Conservation (phyloP, 768 basidiomycete genomes). For the Leucosporidium yakuticum region DNA sequence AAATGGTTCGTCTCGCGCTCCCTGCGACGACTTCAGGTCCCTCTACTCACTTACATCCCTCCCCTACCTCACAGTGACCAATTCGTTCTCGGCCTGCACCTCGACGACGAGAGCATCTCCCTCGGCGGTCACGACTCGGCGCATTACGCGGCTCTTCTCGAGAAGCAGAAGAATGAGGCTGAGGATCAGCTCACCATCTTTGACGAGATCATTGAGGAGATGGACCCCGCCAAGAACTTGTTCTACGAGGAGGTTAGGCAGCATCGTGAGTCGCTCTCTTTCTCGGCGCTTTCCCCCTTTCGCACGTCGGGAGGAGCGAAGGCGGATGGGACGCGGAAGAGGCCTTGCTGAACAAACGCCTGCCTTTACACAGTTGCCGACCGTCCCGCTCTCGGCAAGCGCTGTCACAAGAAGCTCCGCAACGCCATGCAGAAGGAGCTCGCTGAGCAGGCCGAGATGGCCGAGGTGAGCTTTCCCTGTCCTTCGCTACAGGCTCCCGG, state of each 20-base stretch:
- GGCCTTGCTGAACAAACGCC: too few species aligned
- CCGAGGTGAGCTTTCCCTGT: background rate
- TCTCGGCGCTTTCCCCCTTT: too few species aligned
- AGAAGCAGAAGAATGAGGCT: background rate
- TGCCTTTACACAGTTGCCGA: background rate
- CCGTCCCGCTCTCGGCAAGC: background rate
- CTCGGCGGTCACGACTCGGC: background rate
- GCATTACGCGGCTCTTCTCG: background rate
- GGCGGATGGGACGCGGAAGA: too few species aligned
- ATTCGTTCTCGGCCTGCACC: background rate
- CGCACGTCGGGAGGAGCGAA: too few species aligned
- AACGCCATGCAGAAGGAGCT: background rate
- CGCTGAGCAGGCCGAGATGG: slow-evolving; percentile 2
- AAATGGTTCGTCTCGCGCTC: background rate
- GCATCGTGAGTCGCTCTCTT: slow-evolving; percentile 1
- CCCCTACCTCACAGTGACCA: background rate
- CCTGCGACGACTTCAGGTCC: too few species aligned
- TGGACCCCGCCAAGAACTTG: background rate
- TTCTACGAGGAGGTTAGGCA: slow-evolving; percentile 2
- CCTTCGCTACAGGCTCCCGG: background rate
- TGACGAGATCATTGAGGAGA: background rate
- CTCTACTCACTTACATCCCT: too few species aligned
- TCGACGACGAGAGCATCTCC: background rate
- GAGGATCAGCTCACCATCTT: background rate
- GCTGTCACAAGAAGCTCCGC: slow-evolving; percentile 6